Percentiles rank a stretch among this genome's conserved stretches.
These are phyloP conservation scores for Vigna unguiculata DNA, from an alignment of 306 rosid species.

Conservation along the genomic window DNA sequence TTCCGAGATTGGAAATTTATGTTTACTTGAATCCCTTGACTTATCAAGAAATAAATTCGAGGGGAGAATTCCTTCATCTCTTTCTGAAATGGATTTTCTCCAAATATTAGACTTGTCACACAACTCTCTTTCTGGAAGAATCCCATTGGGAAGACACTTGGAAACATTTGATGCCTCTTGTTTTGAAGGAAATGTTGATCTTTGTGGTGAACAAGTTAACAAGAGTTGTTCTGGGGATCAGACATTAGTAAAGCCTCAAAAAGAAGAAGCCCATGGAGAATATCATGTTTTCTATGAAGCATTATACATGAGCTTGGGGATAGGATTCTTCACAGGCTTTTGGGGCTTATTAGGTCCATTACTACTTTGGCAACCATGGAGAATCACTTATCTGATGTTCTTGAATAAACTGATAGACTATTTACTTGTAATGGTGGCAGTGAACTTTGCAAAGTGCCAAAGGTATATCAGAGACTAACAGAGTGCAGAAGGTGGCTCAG, in stretches of 20 bases:
- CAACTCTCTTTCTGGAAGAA: slow-evolving; percentile 11
- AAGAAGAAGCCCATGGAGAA: not conserved
- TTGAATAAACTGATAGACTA: not conserved
- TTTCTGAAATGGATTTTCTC: not conserved
- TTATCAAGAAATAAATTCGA: not conserved
- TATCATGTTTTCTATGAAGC: not conserved
- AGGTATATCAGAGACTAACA: no score
- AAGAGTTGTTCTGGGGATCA: not conserved
- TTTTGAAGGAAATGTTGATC: not conserved
- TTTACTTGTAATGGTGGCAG: no score
- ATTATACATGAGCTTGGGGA: slow-evolving; percentile 30
- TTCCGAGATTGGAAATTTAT: not conserved
- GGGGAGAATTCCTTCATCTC: not conserved
- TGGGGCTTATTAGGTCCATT: slow-evolving; percentile 18
- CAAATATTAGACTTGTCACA: slow-evolving; percentile 2
- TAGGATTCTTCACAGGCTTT: slow-evolving; percentile 31
- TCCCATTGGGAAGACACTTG: not conserved
- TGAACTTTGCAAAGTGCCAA: no score
- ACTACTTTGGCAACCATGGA: not conserved
- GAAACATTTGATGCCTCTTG: not conserved
- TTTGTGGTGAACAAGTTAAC: slow-evolving; percentile 17
- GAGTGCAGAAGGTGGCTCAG: no score
- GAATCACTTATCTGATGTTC: not conserved
- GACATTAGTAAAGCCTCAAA: no score
- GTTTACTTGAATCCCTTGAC: not conserved